Evolutionary conservation across 148 eudicot species (phyloP).

Genomic region (Cornus kousa): DNA sequence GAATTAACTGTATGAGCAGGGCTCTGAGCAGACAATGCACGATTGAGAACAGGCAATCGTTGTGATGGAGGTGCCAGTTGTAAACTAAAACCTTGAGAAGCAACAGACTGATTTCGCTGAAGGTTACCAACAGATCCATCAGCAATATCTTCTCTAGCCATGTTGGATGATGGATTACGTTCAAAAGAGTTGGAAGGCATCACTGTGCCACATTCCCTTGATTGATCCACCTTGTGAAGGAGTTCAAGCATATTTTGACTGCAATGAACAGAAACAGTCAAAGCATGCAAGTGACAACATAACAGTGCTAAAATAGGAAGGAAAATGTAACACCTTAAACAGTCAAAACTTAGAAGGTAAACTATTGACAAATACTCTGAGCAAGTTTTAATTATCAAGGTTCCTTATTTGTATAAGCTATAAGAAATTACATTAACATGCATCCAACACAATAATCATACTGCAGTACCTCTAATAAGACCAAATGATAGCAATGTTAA

Average conservation of each 20-base stretch:
- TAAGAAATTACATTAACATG: conserved; percentile 1
- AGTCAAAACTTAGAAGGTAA: not conserved
- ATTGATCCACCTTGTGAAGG: conserved; percentile 82
- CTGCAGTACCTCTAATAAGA: not conserved
- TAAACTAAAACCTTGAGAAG: conserved; percentile 75
- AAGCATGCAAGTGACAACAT: conserved; percentile 8
- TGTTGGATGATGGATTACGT: conserved; percentile 31
- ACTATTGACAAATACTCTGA: not conserved
- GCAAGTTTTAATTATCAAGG: not conserved
- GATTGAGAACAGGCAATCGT: conserved; percentile 34
- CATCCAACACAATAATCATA: not conserved
- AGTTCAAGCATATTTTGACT: conserved; percentile 90
- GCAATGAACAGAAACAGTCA: conserved; percentile 25
- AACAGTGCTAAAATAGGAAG: conserved; percentile 3
- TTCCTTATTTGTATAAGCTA: not conserved
- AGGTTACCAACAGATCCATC: conserved; percentile 44
- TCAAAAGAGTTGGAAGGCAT: conserved; percentile 28
- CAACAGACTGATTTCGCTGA: conserved; percentile 49
- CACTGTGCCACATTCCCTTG: conserved; percentile 40
- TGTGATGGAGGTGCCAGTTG: conserved; percentile 92
- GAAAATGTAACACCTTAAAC: not conserved
- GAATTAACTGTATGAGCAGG: conserved; percentile 27
- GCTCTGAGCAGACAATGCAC: conserved; percentile 11
- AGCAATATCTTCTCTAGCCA: conserved; percentile 30
- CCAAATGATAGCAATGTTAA: not conserved